Percentiles rank a stretch among this genome's conserved stretches.
These are phyloP conservation scores for Colletotrichum noveboracense DNA, from an alignment of 2,329 filamentous ascomycete genomes.

Conservation along the genomic window DNA sequence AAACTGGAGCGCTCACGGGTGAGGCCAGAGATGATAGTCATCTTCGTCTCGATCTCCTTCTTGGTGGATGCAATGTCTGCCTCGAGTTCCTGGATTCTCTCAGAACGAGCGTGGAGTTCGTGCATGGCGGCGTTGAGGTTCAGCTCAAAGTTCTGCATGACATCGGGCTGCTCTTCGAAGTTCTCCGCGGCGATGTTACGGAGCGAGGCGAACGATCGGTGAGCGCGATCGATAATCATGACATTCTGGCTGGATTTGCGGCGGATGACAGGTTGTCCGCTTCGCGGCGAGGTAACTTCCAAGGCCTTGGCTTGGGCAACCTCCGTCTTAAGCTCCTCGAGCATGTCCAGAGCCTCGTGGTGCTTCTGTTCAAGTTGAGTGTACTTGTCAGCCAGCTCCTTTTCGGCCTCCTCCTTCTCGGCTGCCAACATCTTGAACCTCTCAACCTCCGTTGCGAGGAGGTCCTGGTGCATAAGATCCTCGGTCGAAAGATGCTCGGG, in stretches of 20 bases:
- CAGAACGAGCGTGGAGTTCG: constrained; percentile 84
- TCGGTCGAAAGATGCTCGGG: constrained; percentile 35
- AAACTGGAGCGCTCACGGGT: constrained; percentile 92
- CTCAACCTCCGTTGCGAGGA: constrained; percentile 69
- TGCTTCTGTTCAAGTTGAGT: constrained; percentile 84
- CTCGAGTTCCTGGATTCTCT: constrained; percentile 90
- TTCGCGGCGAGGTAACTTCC: constrained; percentile 63
- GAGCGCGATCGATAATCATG: constrained; percentile 86
- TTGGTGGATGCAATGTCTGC: constrained; percentile 81
- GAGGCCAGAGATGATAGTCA: constrained; percentile 91
- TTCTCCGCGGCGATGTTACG: constrained; percentile 88
- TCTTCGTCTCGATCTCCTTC: constrained; percentile 97
- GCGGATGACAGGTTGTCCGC: constrained; percentile 80
- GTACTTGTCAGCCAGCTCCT: constrained; percentile 77
- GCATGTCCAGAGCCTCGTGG: constrained; percentile 79
- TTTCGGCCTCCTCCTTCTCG: constrained; percentile 79
- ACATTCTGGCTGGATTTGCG: constrained; percentile 92
- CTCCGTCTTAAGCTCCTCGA: constrained; percentile 90
- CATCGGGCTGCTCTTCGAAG: constrained; percentile 81
- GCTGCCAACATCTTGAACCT: constrained; percentile 71
- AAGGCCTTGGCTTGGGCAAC: constrained; percentile 76
- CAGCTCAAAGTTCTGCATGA: constrained; percentile 90
- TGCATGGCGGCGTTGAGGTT: constrained; percentile 93
- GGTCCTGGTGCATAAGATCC: constrained; percentile 42
- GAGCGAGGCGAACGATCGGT: constrained; percentile 87